Evolutionary conservation across 768 basidiomycete species (phyloP), one percentile per base, ranked within the genome.

Genomic region (Hortiboletus flavorubellus): DNA sequence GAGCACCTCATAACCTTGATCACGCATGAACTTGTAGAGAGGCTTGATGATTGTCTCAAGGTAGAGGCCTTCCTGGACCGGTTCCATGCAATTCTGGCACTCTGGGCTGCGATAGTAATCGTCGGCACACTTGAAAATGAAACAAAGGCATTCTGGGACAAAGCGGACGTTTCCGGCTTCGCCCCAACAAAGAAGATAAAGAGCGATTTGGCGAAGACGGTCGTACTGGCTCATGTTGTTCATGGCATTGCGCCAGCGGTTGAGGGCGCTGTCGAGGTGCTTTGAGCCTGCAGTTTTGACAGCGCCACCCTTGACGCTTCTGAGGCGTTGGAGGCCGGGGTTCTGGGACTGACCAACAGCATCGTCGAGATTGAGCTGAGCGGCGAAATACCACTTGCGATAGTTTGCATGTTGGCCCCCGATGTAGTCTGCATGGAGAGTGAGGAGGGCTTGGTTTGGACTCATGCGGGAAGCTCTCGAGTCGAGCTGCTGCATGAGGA

Each of bases 121-220:
- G 72, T 99, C 97, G 54, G 97, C 97, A 67, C 97, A 99, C 75
- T 99, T 99, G 87, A 98, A 98, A 68, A 99, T 96, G 82, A 98
- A 99, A 78, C 96, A 98, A 45, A 99, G 75, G 64, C 90, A 92
- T 69, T 99, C 97, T 11, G 97, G 95, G 21, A 93, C 88, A 74
- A 98, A 98, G 58, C 97, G 88, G 47, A 99, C 91, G 67, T 98
- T 97, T 50, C 93, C 95, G 0, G 87, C 97, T 74, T 99, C 97
- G 51, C 95, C 97, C 97, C 97, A 99, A 70, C 94, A 97, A 43
- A 99, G 82, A 49, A 99, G 82, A 71, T 87, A 99, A 40, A 99
- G 85, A 3, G 97, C 95, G 58, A 99, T 84, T 72, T 99, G 97
- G 14, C 97, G 88, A 40, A 98, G 82, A 66, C 95, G 87, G 69